These are phyloP conservation scores for Cryphonectria parasitica DNA, from an alignment of 2,329 filamentous ascomycete genomes.

Conservation along the genomic window DNA sequence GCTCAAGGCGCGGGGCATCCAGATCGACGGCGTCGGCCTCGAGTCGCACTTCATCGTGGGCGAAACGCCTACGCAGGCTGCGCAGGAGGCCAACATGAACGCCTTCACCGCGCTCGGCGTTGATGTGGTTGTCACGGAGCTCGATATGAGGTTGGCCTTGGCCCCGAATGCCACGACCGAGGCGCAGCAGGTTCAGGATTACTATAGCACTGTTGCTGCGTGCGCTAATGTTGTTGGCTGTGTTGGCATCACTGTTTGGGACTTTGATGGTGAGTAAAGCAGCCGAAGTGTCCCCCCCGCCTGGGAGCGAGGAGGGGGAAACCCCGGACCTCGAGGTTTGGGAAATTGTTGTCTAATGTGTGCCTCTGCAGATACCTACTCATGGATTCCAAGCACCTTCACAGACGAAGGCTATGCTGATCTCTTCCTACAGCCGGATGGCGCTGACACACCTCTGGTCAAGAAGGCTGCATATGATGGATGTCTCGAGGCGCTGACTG, in stretches of 20 bases:
- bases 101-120: constrained; percentile 53
- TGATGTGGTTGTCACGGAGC: constrained; percentile 63
- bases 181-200: constrained; percentile 51
- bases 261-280: constrained; percentile 43
- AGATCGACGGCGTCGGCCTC: constrained; percentile 65
- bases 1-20: constrained; percentile 49
- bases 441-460: constrained; percentile 8
- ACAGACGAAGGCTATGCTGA: constrained; percentile 37
- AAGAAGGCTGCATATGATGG: constrained; percentile 19
- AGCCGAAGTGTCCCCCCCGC: neutral
- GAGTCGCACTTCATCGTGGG: constrained; percentile 63
- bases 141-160: constrained; percentile 55
- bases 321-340: neutral
- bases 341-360: no score
- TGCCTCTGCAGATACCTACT: constrained; percentile 34
- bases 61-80: constrained; percentile 48
- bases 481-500: constrained; percentile 7
- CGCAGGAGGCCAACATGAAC: constrained; percentile 50
- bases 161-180: constrained; percentile 46
- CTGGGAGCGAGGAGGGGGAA: neutral
- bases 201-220: constrained; percentile 40
- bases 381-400: constrained; percentile 45
- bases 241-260: constrained; percentile 50
- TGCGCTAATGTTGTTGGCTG: constrained; percentile 41
- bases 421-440: constrained; percentile 8